Evolutionary conservation across 306 rosid genomes (phyloP).

Genomic region (Cucurbita maxima): DNA sequence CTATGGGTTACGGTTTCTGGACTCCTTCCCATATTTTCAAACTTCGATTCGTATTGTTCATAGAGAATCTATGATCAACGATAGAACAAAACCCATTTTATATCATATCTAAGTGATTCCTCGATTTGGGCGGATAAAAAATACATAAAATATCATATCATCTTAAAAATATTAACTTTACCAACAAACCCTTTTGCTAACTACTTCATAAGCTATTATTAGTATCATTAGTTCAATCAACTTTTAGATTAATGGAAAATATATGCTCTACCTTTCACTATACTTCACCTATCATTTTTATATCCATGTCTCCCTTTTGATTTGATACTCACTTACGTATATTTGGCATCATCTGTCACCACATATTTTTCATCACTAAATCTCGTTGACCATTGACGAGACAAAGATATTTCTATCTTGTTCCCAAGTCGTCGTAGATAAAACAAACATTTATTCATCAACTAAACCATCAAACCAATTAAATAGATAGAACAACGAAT

Average conservation of each 20-base stretch:
- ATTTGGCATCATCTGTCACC: not conserved
- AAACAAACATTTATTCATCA: not conserved
- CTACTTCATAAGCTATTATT: not conserved
- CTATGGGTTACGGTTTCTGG: too few species aligned
- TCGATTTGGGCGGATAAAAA: too few species aligned
- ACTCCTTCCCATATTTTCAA: too few species aligned
- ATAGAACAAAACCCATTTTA: too few species aligned
- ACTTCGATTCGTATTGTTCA: too few species aligned
- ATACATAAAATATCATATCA: too few species aligned
- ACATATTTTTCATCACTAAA: not conserved
- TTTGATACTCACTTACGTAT: not conserved
- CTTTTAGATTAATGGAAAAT: not conserved
- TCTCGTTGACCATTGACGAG: not conserved
- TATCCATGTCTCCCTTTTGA: not conserved
- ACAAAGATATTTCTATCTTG: not conserved
- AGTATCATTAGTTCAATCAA: too few species aligned
- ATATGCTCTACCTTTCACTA: not conserved
- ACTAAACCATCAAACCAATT: not conserved
- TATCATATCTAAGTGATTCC: too few species aligned
- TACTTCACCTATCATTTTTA: not conserved
- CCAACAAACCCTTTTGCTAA: not conserved
- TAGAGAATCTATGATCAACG: too few species aligned
- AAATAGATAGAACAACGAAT: not conserved
- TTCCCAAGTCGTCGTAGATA: not conserved
- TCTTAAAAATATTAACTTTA: not conserved